These are phyloP conservation scores for Annulohypoxylon maeteangense DNA, from an alignment of 495 filamentous ascomycete species.

Conservation along the genomic window DNA sequence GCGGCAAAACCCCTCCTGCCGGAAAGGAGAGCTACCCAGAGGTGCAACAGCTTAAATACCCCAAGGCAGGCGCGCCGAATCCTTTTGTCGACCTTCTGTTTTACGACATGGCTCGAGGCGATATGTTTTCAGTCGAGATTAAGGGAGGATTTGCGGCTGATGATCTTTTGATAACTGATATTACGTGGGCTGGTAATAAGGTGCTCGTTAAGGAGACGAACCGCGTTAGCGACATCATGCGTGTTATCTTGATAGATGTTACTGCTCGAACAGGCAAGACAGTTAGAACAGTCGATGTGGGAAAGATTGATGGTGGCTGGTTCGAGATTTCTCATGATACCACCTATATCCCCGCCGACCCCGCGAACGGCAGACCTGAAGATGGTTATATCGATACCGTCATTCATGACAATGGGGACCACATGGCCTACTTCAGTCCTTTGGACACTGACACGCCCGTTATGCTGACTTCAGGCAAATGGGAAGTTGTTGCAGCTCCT, in stretches of 20 bases:
- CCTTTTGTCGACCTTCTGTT: slow-evolving; percentile 87
- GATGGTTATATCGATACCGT: slow-evolving; percentile 95
- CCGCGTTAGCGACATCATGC: slow-evolving; percentile 89
- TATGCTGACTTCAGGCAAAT: slow-evolving; percentile 86
- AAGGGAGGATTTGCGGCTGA: slow-evolving; percentile 80
- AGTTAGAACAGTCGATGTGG: slow-evolving; percentile 79
- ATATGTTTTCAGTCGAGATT: slow-evolving; percentile 82
- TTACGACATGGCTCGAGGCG: slow-evolving; percentile 83
- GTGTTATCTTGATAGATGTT: slow-evolving; percentile 89
- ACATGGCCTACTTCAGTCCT: slow-evolving; percentile 94
- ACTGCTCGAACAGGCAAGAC: slow-evolving; percentile 76
- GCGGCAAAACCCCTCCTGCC: slow-evolving; percentile 72
- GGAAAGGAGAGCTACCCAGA: slow-evolving; percentile 93
- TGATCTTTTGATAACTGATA: slow-evolving; percentile 90
- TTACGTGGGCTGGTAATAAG: slow-evolving; percentile 88
- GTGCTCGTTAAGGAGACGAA: slow-evolving; percentile 92
- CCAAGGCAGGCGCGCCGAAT: slow-evolving; percentile 94
- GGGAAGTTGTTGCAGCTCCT: slow-evolving; percentile 92
- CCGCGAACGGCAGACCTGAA: slow-evolving; percentile 75
- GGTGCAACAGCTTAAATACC: slow-evolving; percentile 92
- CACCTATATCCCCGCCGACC: slow-evolving; percentile 85
- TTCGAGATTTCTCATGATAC: slow-evolving; percentile 93
- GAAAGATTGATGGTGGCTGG: slow-evolving; percentile 91
- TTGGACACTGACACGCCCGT: slow-evolving; percentile 81
- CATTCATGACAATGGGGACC: slow-evolving; percentile 86